Conservation (phyloP, 2,329 filamentous ascomycete species). For the Diplodia intermedia region DNA sequence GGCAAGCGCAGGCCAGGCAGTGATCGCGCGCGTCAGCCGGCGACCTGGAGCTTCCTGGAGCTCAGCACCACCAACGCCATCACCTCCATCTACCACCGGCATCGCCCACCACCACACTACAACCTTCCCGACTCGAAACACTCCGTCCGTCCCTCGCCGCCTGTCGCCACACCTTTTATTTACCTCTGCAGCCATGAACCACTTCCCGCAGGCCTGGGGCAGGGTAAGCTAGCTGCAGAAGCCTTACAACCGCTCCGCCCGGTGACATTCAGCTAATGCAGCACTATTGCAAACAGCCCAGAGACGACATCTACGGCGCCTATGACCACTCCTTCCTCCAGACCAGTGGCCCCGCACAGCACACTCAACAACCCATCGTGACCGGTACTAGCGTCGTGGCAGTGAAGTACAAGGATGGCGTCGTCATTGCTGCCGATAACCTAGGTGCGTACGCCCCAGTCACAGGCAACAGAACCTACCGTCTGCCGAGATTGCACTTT, state of each 20-base stretch:
- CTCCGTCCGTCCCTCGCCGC: conserved; percentile 34
- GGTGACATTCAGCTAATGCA: conserved; percentile 24
- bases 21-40: conserved; percentile 25
- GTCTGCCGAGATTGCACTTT: conserved; percentile 3
- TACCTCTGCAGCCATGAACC: conserved; percentile 61
- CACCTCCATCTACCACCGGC: conserved; percentile 25
- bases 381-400: conserved; percentile 95
- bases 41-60: conserved; percentile 28
- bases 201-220: conserved; percentile 70
- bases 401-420: conserved; percentile 94
- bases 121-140: conserved; percentile 34
- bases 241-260: conserved; percentile 29
- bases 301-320: conserved; percentile 94
- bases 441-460: conserved; percentile 68
- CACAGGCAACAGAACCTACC: conserved; percentile 17
- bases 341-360: conserved; percentile 73
- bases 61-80: conserved; percentile 29
- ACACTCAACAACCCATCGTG: conserved; percentile 91
- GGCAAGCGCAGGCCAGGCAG: conserved; percentile 27
- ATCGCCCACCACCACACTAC: conserved; percentile 33
- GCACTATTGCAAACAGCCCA: conserved; percentile 66
- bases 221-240: conserved; percentile 56
- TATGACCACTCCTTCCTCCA: conserved; percentile 90
- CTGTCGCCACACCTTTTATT: not conserved
- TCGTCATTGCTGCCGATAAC: conserved; percentile 97